Evolutionary conservation across 148 eudicot genomes (phyloP).

Genomic region (Dysphania ambrosioides): DNA sequence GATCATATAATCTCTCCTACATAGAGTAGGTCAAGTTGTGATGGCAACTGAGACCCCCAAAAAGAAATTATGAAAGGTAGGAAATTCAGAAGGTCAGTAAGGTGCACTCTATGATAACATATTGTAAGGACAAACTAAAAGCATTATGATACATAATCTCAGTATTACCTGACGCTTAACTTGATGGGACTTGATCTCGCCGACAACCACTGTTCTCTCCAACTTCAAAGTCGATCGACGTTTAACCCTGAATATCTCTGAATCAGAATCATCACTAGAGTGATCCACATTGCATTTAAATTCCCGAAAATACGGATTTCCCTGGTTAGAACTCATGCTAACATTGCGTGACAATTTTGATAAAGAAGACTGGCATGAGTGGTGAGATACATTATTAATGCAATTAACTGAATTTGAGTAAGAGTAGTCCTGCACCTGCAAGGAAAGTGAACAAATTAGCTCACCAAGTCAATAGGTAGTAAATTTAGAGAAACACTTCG

Average conservation of each 20-base stretch:
- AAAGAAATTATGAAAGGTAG: too few species aligned
- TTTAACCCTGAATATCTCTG: constrained; percentile 83
- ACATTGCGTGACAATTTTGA: constrained; percentile 27
- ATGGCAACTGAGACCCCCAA: too few species aligned
- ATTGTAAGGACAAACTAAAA: neutral
- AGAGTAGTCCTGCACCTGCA: constrained; percentile 38
- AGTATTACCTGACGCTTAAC: constrained; percentile 49
- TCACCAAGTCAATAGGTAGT: neutral
- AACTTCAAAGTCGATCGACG: constrained; percentile 61
- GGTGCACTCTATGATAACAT: neutral
- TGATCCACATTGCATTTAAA: constrained; percentile 32
- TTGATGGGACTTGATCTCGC: constrained; percentile 22
- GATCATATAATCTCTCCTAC: neutral
- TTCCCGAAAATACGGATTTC: constrained; percentile 29
- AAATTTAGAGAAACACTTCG: neutral
- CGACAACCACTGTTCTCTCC: constrained; percentile 37
- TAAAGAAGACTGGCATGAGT: constrained; percentile 30
- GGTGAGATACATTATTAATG: constrained; percentile 31
- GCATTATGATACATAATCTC: neutral
- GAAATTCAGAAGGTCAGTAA: neutral
- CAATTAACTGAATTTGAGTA: constrained; percentile 25
- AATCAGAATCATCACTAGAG: constrained; percentile 79
- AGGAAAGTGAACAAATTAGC: neutral
- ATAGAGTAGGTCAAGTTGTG: too few species aligned
- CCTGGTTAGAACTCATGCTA: constrained; percentile 32